Evolutionary conservation across 1,139 yeast genomes (phyloP).

Genomic region (Nakaseomyces glabratus): DNA sequence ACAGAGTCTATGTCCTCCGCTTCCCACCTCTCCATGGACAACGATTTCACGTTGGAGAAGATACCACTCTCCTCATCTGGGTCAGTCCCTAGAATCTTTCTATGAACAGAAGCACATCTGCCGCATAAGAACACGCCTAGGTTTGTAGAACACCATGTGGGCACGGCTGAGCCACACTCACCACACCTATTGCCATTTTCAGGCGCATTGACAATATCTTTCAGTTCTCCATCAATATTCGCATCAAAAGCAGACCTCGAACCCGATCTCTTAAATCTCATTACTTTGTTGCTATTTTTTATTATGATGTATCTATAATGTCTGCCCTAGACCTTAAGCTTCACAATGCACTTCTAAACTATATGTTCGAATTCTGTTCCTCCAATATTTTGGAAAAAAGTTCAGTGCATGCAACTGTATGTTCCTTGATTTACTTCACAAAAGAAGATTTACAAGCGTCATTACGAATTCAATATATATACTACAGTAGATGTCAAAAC

Average conservation of each 20-base stretch:
- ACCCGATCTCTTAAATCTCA: conserved; percentile 8
- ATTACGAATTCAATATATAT: no score
- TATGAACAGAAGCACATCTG: conserved; percentile 56
- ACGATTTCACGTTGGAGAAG: conserved; percentile 32
- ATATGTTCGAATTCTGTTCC: no score
- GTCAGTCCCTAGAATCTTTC: conserved; percentile 29
- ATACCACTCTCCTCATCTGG: conserved; percentile 30
- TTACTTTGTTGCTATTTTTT: not conserved
- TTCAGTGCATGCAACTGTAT: no score
- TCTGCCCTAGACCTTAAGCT: no score
- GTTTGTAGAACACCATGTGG: conserved; percentile 36
- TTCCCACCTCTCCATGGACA: conserved; percentile 74
- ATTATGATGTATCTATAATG: no score
- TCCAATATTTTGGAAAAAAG: no score
- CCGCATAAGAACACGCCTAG: conserved; percentile 65
- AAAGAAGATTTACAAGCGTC: no score
- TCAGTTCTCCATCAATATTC: conserved; percentile 23
- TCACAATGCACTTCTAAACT: no score
- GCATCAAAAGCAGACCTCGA: not conserved
- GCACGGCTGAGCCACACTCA: conserved; percentile 57
- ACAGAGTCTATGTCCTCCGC: conserved; percentile 26
- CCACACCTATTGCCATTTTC: conserved; percentile 57
- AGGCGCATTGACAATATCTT: conserved; percentile 35
- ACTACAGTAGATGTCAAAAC: no score
- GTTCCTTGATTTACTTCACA: no score